Base-by-base conservation (phyloP, 495 filamentous ascomycete species). In the Penicillium diatomitis region DNA sequence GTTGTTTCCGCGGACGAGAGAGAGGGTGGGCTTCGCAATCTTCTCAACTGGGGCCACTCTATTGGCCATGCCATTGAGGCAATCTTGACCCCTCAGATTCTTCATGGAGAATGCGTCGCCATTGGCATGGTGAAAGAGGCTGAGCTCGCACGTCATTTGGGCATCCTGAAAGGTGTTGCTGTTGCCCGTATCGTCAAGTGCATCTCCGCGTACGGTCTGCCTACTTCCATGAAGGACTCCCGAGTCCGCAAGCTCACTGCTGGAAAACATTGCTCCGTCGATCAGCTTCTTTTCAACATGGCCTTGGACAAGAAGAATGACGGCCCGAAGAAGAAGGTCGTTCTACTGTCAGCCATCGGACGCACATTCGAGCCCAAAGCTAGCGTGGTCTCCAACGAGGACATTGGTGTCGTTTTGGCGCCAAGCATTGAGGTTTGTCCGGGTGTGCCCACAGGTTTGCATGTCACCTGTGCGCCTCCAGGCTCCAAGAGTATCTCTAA, bases 401-500 rank as follows among this genome's bases (percentile, higher is more conserved):
- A 90, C 41, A 95, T 99, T 50, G 74, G 82, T 55, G 73, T 95
- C 42, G 82, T 95, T 4, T 77, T 99, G 28, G 88, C 88, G 5
- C 80, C 87, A n/a, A 81, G 82, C 48, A 73, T 95, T 51, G 72
- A 81, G 36, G 82, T 97, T 29, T 70, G 73, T 5, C 86, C 88
- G 0, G 82, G 83, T 32, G 78, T 90, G 3, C 74, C 81, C 3
- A 64, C 75, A 52, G 67, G 69, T 29, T 73, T 83, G 4, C 75
- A 82, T 34, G 81, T 90, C 20, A 78, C 79, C 46, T 90, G 95
- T 53, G 87, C 81, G 1, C 92, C 92, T 34, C 94, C 92, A 2
- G 92, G 92, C 33, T 97, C 94, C 9, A 99, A 99, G 74, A 96
- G 90, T 65, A 86, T 99, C 46, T 97, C 92, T 1, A 99, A 99